Conservation (phyloP, 2,329 filamentous ascomycete species). For the Aureobasidium musti region DNA sequence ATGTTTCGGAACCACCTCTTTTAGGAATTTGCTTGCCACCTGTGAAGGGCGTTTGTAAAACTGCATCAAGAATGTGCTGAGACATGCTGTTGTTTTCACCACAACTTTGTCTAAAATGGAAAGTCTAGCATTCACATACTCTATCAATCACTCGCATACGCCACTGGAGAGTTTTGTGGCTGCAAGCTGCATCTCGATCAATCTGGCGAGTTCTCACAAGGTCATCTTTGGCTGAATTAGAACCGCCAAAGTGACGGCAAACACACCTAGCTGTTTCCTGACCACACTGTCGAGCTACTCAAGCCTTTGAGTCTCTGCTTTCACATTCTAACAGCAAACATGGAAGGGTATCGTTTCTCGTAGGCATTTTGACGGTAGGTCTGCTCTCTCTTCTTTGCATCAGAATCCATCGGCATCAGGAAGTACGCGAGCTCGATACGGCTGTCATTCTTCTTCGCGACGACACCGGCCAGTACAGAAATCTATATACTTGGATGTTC, state of each 20-base stretch:
- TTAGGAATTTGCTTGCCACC: neutral
- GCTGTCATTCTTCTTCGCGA: neutral
- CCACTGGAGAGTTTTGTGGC: neutral
- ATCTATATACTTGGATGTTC: no score
- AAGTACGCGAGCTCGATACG: neutral
- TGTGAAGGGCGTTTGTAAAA: neutral
- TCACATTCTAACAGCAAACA: constrained; percentile 2
- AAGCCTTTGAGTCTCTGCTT: neutral
- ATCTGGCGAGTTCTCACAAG: neutral
- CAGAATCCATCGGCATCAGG: no score
- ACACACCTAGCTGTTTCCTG: neutral
- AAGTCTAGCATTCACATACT: neutral
- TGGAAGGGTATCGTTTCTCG: neutral
- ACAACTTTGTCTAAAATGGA: no score
- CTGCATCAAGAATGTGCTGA: neutral
- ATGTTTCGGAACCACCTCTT: neutral
- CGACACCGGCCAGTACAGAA: neutral
- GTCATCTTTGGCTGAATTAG: neutral
- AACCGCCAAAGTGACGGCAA: neutral
- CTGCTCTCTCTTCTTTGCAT: neutral
- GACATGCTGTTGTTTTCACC: neutral
- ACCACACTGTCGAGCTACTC: neutral
- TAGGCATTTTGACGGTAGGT: neutral
- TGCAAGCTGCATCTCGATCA: neutral
- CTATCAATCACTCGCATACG: neutral